Conservation (phyloP, 1,139 yeast genomes). For the Oligophagozyma castellii region DNA sequence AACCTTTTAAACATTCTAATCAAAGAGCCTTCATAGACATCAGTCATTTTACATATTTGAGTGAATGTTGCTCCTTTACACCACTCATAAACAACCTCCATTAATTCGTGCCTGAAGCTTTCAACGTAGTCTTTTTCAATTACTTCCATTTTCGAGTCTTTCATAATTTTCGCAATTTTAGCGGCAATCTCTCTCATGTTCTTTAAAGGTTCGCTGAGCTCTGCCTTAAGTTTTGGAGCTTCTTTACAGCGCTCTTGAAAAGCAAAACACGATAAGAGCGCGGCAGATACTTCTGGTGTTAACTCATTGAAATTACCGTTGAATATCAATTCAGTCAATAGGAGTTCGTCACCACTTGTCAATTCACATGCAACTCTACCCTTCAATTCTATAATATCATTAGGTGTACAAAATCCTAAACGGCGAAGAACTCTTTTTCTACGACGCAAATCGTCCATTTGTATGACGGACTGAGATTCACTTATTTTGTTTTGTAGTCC, state of each 20-base stretch:
- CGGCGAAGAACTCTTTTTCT: slow-evolving; percentile 82
- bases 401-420: slow-evolving; percentile 67
- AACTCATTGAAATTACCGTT: slow-evolving; percentile 89
- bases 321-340: slow-evolving; percentile 82
- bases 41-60: slow-evolving; percentile 96
- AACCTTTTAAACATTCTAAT: slow-evolving; percentile 87
- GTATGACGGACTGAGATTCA: slow-evolving; percentile 85
- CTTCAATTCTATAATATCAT: slow-evolving; percentile 83
- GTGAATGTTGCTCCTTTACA: slow-evolving; percentile 92
- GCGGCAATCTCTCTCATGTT: slow-evolving; percentile 81
- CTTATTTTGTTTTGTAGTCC: slow-evolving; percentile 47
- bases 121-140: slow-evolving; percentile 88
- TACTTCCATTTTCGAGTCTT: slow-evolving; percentile 79
- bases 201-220: slow-evolving; percentile 77
- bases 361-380: slow-evolving; percentile 97
- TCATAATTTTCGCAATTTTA: slow-evolving; percentile 75
- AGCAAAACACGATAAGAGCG: slow-evolving; percentile 84
- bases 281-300: slow-evolving; percentile 82
- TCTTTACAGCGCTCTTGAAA: slow-evolving; percentile 94
- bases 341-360: slow-evolving; percentile 83
- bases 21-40: slow-evolving; percentile 92
- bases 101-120: slow-evolving; percentile 77
- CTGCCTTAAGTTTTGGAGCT: slow-evolving; percentile 72
- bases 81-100: slow-evolving; percentile 97
- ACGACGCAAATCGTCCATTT: slow-evolving; percentile 82